Evolutionary conservation across 495 filamentous ascomycete genomes (phyloP).

Genomic region (Penicillium bialowiezense): DNA sequence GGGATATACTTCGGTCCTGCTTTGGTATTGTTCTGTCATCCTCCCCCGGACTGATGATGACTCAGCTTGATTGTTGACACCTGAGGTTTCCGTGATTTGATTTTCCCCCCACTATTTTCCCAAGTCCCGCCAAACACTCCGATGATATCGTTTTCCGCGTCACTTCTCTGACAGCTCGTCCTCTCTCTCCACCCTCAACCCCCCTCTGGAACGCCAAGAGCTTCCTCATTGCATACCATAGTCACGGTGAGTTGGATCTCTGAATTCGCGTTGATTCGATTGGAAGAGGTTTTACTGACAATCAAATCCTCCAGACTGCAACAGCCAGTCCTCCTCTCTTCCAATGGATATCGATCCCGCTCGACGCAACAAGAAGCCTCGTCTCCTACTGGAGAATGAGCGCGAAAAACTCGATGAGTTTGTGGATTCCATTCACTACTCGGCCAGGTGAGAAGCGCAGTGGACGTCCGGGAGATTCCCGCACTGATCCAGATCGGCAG

Average conservation of each 20-base stretch:
- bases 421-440: constrained; percentile 91
- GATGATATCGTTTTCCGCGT: not conserved
- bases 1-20: too few species aligned
- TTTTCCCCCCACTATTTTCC: constrained; percentile 21
- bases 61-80: not conserved
- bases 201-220: too few species aligned
- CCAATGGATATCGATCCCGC: constrained; percentile 70
- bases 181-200: too few species aligned
- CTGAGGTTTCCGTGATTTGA: constrained; percentile 10
- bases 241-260: constrained; percentile 1
- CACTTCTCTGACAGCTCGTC: not conserved
- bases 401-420: constrained; percentile 83
- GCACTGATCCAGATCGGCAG: constrained; percentile 37
- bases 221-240: not conserved
- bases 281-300: not conserved
- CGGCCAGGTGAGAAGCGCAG: constrained; percentile 66
- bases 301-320: not conserved
- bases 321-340: constrained; percentile 1
- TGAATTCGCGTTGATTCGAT: not conserved
- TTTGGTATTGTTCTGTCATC: too few species aligned
- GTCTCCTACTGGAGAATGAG: constrained; percentile 77
- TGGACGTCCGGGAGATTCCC: not conserved
- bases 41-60: too few species aligned
- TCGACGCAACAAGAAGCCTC: constrained; percentile 80
- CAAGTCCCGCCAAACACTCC: constrained; percentile 24